Conservation (phyloP, 1,284 basidiomycete genomes). For the Austroboletus niveus region DNA sequence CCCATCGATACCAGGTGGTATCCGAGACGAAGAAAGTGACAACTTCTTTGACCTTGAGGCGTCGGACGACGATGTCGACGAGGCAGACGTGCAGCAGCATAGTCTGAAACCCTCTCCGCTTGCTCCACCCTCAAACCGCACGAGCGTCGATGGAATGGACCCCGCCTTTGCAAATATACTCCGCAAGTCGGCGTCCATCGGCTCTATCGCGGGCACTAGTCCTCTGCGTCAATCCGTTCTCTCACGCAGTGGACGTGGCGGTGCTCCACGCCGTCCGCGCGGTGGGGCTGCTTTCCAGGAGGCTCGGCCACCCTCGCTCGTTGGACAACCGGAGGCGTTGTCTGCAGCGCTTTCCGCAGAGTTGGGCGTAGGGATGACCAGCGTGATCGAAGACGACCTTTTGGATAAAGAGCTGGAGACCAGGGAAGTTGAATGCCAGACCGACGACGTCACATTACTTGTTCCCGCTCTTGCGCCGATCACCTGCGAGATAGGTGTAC, state of each 20-base stretch:
- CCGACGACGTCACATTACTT: slow-evolving; percentile 37
- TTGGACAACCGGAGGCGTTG: slow-evolving; percentile 66
- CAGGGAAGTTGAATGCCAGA: slow-evolving; percentile 64
- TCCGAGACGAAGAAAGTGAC: slow-evolving; percentile 36
- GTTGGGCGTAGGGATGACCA: slow-evolving; percentile 53
- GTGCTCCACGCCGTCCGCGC: slow-evolving; percentile 50
- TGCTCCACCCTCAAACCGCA: slow-evolving; percentile 48
- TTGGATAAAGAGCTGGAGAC: slow-evolving; percentile 52
- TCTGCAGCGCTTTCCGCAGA: slow-evolving; percentile 48
- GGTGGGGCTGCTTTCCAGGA: slow-evolving; percentile 66
- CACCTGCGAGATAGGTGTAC: slow-evolving; percentile 33
- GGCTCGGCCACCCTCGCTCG: slow-evolving; percentile 62
- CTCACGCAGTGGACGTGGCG: slow-evolving; percentile 47
- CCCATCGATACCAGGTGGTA: slow-evolving; percentile 45
- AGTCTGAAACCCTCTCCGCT: slow-evolving; percentile 40
- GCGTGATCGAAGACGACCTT: slow-evolving; percentile 41
- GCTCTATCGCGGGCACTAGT: slow-evolving; percentile 49
- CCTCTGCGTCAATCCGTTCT: slow-evolving; percentile 57
- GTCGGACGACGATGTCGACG: slow-evolving; percentile 38
- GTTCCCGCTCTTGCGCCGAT: slow-evolving; percentile 33
- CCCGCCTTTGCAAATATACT: slow-evolving; percentile 78
- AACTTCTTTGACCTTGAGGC: slow-evolving; percentile 21
- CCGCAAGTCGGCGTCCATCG: slow-evolving; percentile 55
- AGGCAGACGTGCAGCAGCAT: slow-evolving; percentile 35
- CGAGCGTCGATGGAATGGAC: slow-evolving; percentile 82